Evolutionary conservation across 2,329 filamentous ascomycete genomes (phyloP).

Genomic region (Neofusicoccum umdonicola): DNA sequence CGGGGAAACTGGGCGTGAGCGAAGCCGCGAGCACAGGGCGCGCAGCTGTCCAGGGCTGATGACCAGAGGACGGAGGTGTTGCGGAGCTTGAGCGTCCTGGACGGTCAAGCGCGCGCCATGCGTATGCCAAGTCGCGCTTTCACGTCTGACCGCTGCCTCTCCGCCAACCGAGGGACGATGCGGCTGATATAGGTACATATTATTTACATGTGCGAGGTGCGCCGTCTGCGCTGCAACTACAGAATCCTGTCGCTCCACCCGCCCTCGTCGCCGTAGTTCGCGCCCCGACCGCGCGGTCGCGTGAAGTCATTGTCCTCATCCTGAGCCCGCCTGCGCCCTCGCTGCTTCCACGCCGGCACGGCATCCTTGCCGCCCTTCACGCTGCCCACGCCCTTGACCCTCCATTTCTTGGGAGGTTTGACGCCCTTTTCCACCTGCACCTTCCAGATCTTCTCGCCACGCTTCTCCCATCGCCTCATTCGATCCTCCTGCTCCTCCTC

Average conservation of each 20-base stretch:
- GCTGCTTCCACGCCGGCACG: not conserved
- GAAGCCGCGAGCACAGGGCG: conserved; percentile 8
- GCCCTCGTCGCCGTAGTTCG: not conserved
- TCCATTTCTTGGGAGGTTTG: conserved; percentile 55
- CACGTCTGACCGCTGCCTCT: not conserved
- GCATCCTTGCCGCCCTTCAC: not conserved
- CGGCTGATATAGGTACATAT: no score
- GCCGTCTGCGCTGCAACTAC: not conserved
- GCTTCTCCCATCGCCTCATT: conserved; percentile 45
- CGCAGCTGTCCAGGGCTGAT: conserved; percentile 4
- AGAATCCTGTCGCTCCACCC: conserved; percentile 6
- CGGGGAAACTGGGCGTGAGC: not conserved
- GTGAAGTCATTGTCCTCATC: not conserved
- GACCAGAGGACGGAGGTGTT: conserved; percentile 14
- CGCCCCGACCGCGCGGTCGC: not conserved
- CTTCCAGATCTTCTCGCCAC: conserved; percentile 50
- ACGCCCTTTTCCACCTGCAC: conserved; percentile 51
- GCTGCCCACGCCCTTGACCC: conserved; percentile 41
- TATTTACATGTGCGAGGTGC: no score
- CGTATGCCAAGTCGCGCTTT: conserved; percentile 7
- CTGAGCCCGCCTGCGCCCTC: not conserved
- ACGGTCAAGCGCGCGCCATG: not conserved
- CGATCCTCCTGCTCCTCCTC: conserved; percentile 46
- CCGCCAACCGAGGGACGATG: not conserved
- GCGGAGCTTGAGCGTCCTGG: conserved; percentile 12